These are phyloP conservation scores for Andrographis paniculata DNA, from an alignment of 305 asterid genomes.

Conservation along the genomic window DNA sequence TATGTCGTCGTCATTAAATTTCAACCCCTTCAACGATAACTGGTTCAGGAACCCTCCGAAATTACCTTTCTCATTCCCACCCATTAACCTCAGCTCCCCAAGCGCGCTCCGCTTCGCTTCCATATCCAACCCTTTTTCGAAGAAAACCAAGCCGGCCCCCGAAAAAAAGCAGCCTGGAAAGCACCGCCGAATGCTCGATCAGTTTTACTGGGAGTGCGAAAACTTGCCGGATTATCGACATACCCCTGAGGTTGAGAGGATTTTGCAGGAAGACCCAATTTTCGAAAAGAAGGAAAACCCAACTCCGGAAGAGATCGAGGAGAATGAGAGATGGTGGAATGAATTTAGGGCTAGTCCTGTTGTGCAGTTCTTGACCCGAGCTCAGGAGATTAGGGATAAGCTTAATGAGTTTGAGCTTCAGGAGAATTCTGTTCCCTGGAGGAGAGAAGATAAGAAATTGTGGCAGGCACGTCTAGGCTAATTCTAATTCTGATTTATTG, in stretches of 20 bases:
- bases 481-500: too few species aligned
- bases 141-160: slow-evolving; percentile 26
- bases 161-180: slow-evolving; percentile 45
- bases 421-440: slow-evolving; percentile 56
- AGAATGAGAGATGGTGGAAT: slow-evolving; percentile 75
- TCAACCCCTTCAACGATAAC: slow-evolving; percentile 63
- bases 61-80: slow-evolving; percentile 33
- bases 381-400: slow-evolving; percentile 73
- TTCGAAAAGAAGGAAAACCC: slow-evolving; percentile 68
- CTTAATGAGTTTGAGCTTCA: slow-evolving; percentile 62
- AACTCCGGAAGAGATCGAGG: slow-evolving; percentile 62
- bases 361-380: slow-evolving; percentile 55
- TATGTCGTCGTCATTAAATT: slow-evolving; percentile 50
- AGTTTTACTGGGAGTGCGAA: slow-evolving; percentile 80
- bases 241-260: slow-evolving; percentile 64
- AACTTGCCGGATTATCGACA: slow-evolving; percentile 72
- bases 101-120: slow-evolving; percentile 57
- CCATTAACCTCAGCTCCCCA: slow-evolving; percentile 39
- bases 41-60: slow-evolving; percentile 62
- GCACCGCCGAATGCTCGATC: slow-evolving; percentile 56
- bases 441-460: slow-evolving; percentile 57
- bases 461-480: slow-evolving; percentile 54
- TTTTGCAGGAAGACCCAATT: slow-evolving; percentile 60
- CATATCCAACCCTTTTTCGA: slow-evolving; percentile 47
- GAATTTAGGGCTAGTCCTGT: slow-evolving; percentile 61